Base-by-base conservation (phyloP, 2,329 filamentous ascomycete genomes). In the Claviceps capensis region DNA sequence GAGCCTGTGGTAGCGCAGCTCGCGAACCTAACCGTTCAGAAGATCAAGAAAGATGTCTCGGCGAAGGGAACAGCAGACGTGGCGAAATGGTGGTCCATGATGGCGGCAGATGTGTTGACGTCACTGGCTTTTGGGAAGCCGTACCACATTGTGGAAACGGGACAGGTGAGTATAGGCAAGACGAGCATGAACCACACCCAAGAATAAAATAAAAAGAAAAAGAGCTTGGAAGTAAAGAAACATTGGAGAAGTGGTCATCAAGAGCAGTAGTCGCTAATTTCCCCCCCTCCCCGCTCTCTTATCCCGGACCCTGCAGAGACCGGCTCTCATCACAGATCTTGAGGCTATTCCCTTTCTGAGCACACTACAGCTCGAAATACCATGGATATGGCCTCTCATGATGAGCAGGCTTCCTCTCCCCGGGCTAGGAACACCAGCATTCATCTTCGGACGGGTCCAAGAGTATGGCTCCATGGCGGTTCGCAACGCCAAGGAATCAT, bases 81-180 rank as follows among this genome's bases (percentile, higher is more conserved):
- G 6, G 38, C 47, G 16, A 42, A 22, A 14, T 49, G 47, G 47
- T 49, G 47, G 47, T 49, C 38, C 22, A 49, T 49, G 47, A 49
- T 49, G 47, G 42, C 47, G 22, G 47, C 47, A 7, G 47, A 49
- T 19, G 47, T 49, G 16, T 34, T 49, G 19, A 49, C 5, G 3
- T 42, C 9, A 1, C 22, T 49, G 3, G 47, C 47, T 4, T 49
- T 49, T 19, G 47, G 38, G 17, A 22, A 49, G 38, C 13, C 47
- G 37, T 49, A 30, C 11, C 37, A n/a, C 4, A 49, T 49, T 30
- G 16, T 49, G 2, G 47, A 49, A 13, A 49, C 19, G 3, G 47
- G 40, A 16, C 19, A 49, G 47, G 47, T 49, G 38, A 49, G 38
- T 11, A 16, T 3, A 44, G 16, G 19, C 11, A 44, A 22, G 42